Conservation (phyloP, 352 stramenopile species). For the Peronospora farinosa region DNA sequence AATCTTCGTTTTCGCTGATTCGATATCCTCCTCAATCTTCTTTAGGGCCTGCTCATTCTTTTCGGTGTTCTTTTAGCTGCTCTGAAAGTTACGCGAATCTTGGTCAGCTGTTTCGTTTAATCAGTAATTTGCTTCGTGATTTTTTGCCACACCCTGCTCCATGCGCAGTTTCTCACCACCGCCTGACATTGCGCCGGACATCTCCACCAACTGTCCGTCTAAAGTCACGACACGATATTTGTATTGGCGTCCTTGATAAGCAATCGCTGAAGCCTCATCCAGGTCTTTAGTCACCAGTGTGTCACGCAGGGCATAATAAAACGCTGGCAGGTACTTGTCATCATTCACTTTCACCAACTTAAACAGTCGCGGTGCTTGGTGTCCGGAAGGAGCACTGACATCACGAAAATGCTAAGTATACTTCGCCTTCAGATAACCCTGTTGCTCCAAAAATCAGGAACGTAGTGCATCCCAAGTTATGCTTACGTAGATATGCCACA, state of each 20-base stretch:
- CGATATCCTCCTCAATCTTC: too few species aligned
- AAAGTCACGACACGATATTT: too few species aligned
- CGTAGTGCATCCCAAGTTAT: too few species aligned
- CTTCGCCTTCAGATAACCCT: constrained; percentile 78
- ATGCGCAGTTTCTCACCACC: constrained; percentile 91
- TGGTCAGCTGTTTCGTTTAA: constrained; percentile 84
- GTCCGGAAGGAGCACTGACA: constrained; percentile 42
- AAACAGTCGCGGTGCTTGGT: constrained; percentile 68
- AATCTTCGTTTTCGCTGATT: too few species aligned
- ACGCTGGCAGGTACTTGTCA: constrained; percentile 86
- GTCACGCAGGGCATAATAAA: constrained; percentile 95
- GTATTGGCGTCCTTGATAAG: too few species aligned
- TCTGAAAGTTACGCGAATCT: constrained; percentile 84
- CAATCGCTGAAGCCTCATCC: too few species aligned
- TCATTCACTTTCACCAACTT: constrained; percentile 87
- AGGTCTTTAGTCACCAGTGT: too few species aligned
- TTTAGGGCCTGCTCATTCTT: constrained; percentile 60
- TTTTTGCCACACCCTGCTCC: constrained; percentile 84
- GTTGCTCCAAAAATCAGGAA: constrained; percentile 96
- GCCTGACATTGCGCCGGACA: too few species aligned
- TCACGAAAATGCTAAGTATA: constrained; percentile 56
- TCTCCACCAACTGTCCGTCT: too few species aligned
- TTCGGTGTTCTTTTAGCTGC: constrained; percentile 69
- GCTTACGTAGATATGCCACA: too few species aligned
- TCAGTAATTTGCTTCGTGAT: constrained; percentile 83